phyloP scores from a whole-genome alignment of 495 filamentous ascomycete species.

The Annulohypoxylon stygium region DNA sequence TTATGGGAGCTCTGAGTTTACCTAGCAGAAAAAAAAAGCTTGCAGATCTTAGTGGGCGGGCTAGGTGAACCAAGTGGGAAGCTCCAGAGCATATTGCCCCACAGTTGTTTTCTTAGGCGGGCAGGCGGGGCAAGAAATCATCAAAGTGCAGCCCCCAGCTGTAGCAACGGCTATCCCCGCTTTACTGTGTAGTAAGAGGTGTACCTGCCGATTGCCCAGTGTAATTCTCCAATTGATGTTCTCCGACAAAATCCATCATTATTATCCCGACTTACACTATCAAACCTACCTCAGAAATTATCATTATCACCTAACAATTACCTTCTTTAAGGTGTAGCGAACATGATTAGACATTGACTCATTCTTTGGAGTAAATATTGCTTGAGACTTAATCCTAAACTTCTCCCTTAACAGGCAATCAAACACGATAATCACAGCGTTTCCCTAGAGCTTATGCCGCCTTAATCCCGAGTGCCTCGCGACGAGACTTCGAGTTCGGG shows the following conservation, averaged over 20 bases:
- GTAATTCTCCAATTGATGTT: not conserved
- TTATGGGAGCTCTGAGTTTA: conserved; percentile 2
- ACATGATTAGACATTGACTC: too few species aligned
- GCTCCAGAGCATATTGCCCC: conserved; percentile 11
- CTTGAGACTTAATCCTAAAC: too few species aligned
- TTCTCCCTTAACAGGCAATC: too few species aligned
- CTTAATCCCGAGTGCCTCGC: conserved; percentile 63
- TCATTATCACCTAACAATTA: not conserved
- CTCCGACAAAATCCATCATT: not conserved
- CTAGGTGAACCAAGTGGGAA: not conserved
- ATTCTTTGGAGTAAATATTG: not conserved
- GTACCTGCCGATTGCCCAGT: not conserved
- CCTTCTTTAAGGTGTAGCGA: too few species aligned
- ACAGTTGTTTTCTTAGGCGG: conserved; percentile 15
- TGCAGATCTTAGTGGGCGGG: not conserved
- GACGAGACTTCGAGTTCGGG: conserved; percentile 67
- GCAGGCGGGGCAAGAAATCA: conserved; percentile 13
- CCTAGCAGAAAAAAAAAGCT: conserved; percentile 1
- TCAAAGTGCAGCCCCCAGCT: not conserved
- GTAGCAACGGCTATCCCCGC: not conserved
- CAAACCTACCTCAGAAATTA: not conserved
- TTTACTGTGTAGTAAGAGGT: not conserved
- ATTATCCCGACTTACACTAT: not conserved
- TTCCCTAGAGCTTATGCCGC: not conserved
- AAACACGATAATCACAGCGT: too few species aligned